A percentile compares a stretch with the other conserved stretches of the same genome.
Evolutionary conservation across 345 rosid species (phyloP).

Genomic region (Heritiera fomes): DNA sequence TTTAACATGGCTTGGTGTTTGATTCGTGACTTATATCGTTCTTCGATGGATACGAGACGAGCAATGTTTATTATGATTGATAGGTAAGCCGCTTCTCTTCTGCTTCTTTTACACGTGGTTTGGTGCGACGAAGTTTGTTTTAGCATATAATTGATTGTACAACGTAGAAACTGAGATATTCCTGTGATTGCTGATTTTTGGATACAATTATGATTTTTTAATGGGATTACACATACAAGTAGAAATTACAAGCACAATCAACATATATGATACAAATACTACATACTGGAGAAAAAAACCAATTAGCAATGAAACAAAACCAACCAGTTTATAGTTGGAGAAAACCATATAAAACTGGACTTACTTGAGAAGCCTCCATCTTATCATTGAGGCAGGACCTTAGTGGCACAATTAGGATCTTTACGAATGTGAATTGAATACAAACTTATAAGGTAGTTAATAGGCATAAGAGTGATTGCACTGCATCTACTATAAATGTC

Average conservation of each 20-base stretch:
- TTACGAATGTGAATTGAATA: neutral
- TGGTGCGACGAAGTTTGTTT: neutral
- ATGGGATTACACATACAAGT: neutral
- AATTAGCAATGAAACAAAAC: neutral
- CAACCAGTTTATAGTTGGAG: neutral
- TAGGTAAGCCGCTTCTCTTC: constrained; percentile 40
- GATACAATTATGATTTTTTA: neutral
- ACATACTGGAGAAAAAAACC: neutral
- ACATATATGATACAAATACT: neutral
- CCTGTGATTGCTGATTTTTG: neutral
- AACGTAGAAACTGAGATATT: neutral
- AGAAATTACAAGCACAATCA: neutral
- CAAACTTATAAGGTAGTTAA: neutral
- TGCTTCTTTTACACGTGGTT: constrained; percentile 2
- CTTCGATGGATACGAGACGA: constrained; percentile 47
- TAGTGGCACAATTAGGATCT: neutral
- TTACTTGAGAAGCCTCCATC: neutral
- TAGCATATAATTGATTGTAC: neutral
- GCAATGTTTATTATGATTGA: constrained; percentile 86
- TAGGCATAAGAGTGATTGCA: neutral
- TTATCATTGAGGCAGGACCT: neutral
- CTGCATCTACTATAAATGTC: neutral
- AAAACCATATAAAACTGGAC: neutral
- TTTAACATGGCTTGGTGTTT: constrained; percentile 79
- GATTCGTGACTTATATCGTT: constrained; percentile 64